Evolutionary conservation across 768 basidiomycete species (phyloP).

Genomic region (Agrocybe praecox): DNA sequence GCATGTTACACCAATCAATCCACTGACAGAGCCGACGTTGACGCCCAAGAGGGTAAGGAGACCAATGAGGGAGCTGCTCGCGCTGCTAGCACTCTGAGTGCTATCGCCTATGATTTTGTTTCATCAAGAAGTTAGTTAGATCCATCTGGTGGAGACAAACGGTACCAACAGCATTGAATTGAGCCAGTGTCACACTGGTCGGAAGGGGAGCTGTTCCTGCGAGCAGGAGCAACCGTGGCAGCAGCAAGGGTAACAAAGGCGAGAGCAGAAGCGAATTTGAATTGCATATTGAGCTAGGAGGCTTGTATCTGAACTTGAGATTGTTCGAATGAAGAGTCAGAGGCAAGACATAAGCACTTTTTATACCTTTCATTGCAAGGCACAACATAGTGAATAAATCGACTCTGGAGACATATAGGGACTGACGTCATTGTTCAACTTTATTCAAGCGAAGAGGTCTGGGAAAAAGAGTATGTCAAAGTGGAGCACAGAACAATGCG

Average conservation of each 20-base stretch:
- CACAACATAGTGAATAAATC: too few relatives aligned
- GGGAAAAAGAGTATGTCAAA: too few relatives aligned
- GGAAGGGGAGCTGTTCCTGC: background rate
- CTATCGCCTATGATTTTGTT: background rate
- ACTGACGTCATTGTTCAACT: too few relatives aligned
- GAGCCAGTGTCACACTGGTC: conserved; percentile 3
- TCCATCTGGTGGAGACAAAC: too few relatives aligned
- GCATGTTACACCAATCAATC: background rate
- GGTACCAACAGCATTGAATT: conserved; percentile 2
- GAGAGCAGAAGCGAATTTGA: conserved; percentile 1
- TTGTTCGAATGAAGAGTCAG: background rate
- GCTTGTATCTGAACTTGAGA: background rate
- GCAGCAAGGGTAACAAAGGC: conserved; percentile 4
- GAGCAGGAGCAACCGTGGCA: conserved; percentile 3
- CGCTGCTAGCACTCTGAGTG: background rate
- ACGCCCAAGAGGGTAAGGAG: background rate
- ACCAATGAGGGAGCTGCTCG: background rate
- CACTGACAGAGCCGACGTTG: background rate
- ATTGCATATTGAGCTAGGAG: conserved; percentile 3
- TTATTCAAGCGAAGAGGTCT: too few relatives aligned
- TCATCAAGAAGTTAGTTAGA: too few relatives aligned
- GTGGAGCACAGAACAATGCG: too few relatives aligned
- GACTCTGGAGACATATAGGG: too few relatives aligned
- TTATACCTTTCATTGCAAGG: background rate
- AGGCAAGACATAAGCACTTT: background rate